Evolutionary conservation across 768 basidiomycete species (phyloP), one percentile per base, ranked within the genome.

Genomic region (Mycena rosella): DNA sequence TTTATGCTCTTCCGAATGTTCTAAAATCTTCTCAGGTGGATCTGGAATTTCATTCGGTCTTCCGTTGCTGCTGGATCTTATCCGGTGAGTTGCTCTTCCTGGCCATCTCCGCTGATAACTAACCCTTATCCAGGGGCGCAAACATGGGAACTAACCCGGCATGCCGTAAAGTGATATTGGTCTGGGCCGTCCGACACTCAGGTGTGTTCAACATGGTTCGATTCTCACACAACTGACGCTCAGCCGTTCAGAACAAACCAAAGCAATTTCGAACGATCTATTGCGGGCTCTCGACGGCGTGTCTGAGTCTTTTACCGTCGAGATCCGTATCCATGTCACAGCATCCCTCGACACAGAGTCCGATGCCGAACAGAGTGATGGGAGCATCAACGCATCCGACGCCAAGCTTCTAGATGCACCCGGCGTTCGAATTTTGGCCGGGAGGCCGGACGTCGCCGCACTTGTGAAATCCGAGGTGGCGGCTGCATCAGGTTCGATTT

Each of bases 31-130:
- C 9, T 14, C 45, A 85, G 85, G 85, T 27, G 85, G 85, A 1
- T 81, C 85, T 0, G 86, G 85, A 13, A 72, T 86, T 29, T 81
- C 85, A 1, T 82, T 80, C 56, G 82, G 79, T 10, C 68, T 85
- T 13, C 80, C 86, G 0, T 72, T 83, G 15, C 76, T 85, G 22
- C 71, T 83, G 1, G 78, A 80, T 61, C 63, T 80, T 13, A 77
- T 86, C 14, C 77, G 78, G 85, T 85, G 69, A 30, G 29, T n/a
- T 17, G 24, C 18, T 29, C 36, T 11, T n/a, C 15, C 40, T 2
- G 11, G 24, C 48, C 45, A 10, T 6, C 36, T 3, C 6, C 24
- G n/a, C n/a, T n/a, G n/a, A n/a, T n/a, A n/a, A n/a, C n/a, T n/a
- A n/a, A n/a, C n/a, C n/a, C n/a, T n/a, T n/a, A n/a, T n/a, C n/a